Percentiles rank a stretch among this genome's conserved stretches.
These are phyloP conservation scores for Tarenaya hassleriana DNA, from an alignment of 345 rosid species.

Conservation along the genomic window DNA sequence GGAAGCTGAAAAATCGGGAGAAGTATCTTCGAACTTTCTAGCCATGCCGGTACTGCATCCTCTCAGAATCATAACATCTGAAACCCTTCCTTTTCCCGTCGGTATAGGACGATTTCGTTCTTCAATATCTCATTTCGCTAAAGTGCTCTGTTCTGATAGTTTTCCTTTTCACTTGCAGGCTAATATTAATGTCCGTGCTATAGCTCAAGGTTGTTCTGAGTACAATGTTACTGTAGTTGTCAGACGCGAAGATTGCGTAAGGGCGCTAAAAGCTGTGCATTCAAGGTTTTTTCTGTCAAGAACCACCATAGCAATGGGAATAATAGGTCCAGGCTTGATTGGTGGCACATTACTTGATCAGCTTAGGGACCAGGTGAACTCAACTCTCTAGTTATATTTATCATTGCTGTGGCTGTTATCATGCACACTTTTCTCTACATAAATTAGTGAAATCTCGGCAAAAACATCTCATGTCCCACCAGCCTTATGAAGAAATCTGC, in stretches of 20 bases:
- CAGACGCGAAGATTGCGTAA: constrained; percentile 84
- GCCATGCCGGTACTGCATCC: not conserved
- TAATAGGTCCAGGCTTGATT: constrained; percentile 92
- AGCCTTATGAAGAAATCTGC: no score
- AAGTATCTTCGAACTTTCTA: constrained; percentile 40
- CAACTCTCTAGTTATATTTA: not conserved
- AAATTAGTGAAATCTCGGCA: no score
- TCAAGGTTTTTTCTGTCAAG: constrained; percentile 92
- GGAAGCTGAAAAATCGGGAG: constrained; percentile 72
- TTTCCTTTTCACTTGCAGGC: constrained; percentile 45
- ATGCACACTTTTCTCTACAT: no score
- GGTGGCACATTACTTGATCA: constrained; percentile 93
- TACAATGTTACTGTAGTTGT: constrained; percentile 86
- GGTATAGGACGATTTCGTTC: constrained; percentile 3
- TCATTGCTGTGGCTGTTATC: not conserved
- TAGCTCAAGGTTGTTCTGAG: constrained; percentile 99
- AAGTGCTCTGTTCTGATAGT: not conserved
- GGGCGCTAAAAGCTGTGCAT: constrained; percentile 94
- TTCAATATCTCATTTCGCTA: not conserved
- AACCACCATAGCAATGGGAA: constrained; percentile 91
- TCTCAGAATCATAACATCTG: not conserved
- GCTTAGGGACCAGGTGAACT: constrained; percentile 82
- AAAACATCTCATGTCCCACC: no score
- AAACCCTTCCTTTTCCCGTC: constrained; percentile 6
- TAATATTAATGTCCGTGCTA: constrained; percentile 85